phyloP scores from a whole-genome alignment of 495 filamentous ascomycete genomes.

The Aspergillus sclerotiicarbonarius region DNA sequence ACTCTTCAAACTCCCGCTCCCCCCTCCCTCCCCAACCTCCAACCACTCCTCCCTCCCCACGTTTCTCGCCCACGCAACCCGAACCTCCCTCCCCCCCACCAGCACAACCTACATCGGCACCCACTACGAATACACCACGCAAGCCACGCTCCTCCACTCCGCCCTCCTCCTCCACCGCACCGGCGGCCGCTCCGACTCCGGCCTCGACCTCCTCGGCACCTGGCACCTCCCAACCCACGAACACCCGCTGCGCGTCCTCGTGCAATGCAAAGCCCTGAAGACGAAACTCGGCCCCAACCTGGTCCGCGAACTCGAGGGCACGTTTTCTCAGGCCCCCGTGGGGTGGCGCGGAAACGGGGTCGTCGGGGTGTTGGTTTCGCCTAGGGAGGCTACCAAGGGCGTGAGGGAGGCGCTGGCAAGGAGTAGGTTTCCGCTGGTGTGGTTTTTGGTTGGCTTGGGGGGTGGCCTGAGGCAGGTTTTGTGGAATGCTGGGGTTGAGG shows the following conservation, averaged over 20 bases:
- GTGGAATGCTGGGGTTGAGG: conserved; percentile 53
- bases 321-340: conserved; percentile 65
- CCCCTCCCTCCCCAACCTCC: conserved; percentile 44
- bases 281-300: conserved; percentile 58
- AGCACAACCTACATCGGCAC: conserved; percentile 48
- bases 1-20: conserved; percentile 37
- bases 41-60: conserved; percentile 66
- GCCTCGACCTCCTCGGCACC: conserved; percentile 80
- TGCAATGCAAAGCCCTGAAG: conserved; percentile 77
- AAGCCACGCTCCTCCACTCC: conserved; percentile 55
- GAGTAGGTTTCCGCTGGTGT: conserved; percentile 64
- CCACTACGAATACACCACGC: conserved; percentile 72
- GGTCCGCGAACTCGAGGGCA: conserved; percentile 83
- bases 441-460: conserved; percentile 48
- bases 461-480: conserved; percentile 38
- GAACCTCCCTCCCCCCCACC: conserved; percentile 33
- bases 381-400: conserved; percentile 53
- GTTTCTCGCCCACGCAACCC: conserved; percentile 69
- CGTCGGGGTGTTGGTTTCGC: conserved; percentile 62
- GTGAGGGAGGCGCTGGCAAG: conserved; percentile 64
- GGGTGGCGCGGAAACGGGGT: conserved; percentile 62
- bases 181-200: conserved; percentile 72
- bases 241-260: conserved; percentile 58
- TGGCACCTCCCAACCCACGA: conserved; percentile 61
- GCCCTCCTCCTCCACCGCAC: conserved; percentile 68